phyloP scores from a whole-genome alignment of 257 asterid genomes.

The Solanum gandarillasii region DNA sequence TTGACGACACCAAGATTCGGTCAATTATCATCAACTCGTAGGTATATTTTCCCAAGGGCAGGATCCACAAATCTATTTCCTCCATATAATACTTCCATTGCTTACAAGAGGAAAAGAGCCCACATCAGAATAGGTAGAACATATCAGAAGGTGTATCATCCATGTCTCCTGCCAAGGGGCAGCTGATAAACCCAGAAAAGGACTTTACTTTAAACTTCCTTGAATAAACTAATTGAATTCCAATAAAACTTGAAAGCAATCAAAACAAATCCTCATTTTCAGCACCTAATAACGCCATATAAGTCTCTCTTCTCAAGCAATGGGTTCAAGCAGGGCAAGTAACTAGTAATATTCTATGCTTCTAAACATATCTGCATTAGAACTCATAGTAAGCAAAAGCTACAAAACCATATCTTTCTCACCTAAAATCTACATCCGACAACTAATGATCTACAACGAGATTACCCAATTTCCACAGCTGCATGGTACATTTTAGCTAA shows the following conservation, averaged over 20 bases:
- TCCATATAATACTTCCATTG: not conserved
- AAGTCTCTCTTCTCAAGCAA: not conserved
- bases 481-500: not conserved
- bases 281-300: not conserved
- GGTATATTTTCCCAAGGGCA: not conserved
- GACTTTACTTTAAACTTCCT: not conserved
- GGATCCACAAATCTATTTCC: not conserved
- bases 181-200: not conserved
- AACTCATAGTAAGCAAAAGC: not conserved
- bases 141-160: not conserved
- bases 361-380: not conserved
- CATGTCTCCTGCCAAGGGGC: not conserved
- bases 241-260: not conserved
- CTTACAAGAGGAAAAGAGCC: not conserved
- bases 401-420: not conserved
- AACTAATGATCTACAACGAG: not conserved
- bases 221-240: not conserved
- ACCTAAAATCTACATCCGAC: not conserved
- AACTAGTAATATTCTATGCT: not conserved
- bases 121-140: not conserved
- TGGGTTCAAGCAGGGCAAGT: not conserved
- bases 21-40: not conserved
- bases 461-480: not conserved
- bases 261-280: not conserved
- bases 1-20: not conserved